Conservation (phyloP, 2,329 filamentous ascomycete species). For the Harringtonia aguacate region DNA sequence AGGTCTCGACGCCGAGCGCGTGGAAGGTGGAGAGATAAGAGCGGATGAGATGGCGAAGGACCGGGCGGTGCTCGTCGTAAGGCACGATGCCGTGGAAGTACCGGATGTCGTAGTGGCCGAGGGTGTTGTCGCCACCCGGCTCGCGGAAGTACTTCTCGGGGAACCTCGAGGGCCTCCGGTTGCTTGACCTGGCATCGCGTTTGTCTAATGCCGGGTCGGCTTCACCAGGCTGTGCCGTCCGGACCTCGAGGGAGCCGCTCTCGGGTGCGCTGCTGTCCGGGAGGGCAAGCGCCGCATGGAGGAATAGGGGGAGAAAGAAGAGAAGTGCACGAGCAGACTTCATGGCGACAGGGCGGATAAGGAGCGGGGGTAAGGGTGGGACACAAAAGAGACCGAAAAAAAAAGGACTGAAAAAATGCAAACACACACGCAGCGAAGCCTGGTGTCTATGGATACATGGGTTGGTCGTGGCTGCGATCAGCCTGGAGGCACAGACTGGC, state of each 20-base stretch:
- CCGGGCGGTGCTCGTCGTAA: constrained; percentile 55
- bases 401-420: background rate
- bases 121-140: constrained; percentile 45
- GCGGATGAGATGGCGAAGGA: constrained; percentile 58
- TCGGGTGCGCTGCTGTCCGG: constrained; percentile 16
- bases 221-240: no score
- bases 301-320: background rate
- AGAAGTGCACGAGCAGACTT: background rate
- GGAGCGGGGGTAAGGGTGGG: no score
- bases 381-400: background rate
- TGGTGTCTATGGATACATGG: no score
- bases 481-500: no score
- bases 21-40: constrained; percentile 62
- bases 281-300: no score
- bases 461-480: no score
- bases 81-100: constrained; percentile 54
- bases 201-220: background rate
- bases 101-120: constrained; percentile 65
- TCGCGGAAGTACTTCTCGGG: constrained; percentile 54
- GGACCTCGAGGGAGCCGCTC: constrained; percentile 20
- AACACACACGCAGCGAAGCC: background rate
- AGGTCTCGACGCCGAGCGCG: constrained; percentile 61
- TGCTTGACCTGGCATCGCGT: background rate
- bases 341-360: background rate
- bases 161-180: constrained; percentile 12